Percentiles rank a stretch among this genome's conserved stretches.
Evolutionary conservation across 345 rosid genomes (phyloP).

Genomic region (Rhodamnia rubescens): DNA sequence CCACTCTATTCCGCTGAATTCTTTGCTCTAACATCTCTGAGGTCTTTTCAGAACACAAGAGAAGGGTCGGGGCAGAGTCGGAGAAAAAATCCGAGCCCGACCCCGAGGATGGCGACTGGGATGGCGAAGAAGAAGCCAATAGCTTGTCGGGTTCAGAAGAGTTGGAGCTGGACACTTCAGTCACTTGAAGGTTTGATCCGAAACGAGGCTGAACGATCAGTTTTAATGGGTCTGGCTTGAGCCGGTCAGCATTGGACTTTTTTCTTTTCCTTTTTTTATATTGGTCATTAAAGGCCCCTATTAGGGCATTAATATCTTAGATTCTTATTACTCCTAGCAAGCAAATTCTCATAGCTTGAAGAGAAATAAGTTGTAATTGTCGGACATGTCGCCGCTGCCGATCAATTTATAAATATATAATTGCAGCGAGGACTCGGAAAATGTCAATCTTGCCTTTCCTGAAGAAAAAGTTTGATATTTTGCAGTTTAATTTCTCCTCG

Average conservation of each 20-base stretch:
- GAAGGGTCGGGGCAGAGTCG: conserved; percentile 34
- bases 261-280: conserved; percentile 7
- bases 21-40: not conserved
- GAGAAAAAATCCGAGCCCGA: conserved; percentile 28
- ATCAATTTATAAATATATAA: not conserved
- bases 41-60: conserved; percentile 51
- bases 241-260: conserved; percentile 6
- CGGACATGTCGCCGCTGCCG: not conserved
- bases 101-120: conserved; percentile 29
- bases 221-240: conserved; percentile 2
- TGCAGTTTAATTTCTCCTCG: not conserved
- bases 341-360: conserved; percentile 5
- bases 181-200: conserved; percentile 9
- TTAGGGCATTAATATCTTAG: conserved; percentile 17
- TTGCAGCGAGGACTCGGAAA: not conserved
- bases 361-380: not conserved
- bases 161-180: conserved; percentile 33
- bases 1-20: not conserved
- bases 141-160: conserved; percentile 40
- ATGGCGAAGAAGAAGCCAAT: conserved; percentile 22
- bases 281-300: conserved; percentile 14
- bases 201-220: conserved; percentile 8
- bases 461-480: not conserved
- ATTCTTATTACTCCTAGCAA: not conserved
- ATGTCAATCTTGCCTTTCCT: not conserved